phyloP scores from a whole-genome alignment of 225 moss, liverwort and hornwort genomes.

The Sphagnum tenellum region DNA sequence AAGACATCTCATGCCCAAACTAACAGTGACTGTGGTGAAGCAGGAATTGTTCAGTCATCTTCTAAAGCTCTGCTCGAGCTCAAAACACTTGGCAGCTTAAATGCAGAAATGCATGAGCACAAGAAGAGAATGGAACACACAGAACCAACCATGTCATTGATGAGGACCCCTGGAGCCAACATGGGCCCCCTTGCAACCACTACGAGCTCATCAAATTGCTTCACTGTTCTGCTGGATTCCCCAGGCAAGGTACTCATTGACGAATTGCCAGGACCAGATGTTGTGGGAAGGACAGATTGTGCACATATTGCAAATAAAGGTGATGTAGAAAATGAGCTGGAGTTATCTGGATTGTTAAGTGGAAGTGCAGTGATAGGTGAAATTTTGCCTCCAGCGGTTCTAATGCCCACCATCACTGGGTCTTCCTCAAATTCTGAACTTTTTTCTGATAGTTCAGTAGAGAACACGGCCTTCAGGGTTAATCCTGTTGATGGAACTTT shows the following conservation, averaged over 20 bases:
- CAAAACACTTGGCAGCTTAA: background rate
- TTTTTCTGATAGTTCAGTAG: too few species aligned
- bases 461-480: too few species aligned
- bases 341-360: background rate
- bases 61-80: slow-evolving; percentile 9
- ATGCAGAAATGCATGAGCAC: too few species aligned
- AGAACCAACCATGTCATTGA: background rate
- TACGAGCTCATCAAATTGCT: background rate
- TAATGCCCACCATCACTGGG: slow-evolving; percentile 4
- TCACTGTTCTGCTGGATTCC: background rate
- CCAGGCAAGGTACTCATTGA: background rate
- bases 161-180: background rate
- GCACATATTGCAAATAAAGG: too few species aligned
- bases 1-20: background rate
- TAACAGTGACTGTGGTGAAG: background rate
- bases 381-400: slow-evolving; percentile 17
- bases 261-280: slow-evolving; percentile 3
- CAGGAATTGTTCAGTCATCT: background rate
- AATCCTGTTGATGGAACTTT: too few species aligned
- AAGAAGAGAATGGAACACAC: too few species aligned
- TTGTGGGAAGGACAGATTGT: background rate
- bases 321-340: too few species aligned
- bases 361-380: slow-evolving; percentile 12
- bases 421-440: background rate
- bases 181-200: background rate